A percentile compares a stretch with the other conserved stretches of the same genome.
phyloP scores from a whole-genome alignment of 805 yeast species.

The Middelhovenomyces tepae region DNA sequence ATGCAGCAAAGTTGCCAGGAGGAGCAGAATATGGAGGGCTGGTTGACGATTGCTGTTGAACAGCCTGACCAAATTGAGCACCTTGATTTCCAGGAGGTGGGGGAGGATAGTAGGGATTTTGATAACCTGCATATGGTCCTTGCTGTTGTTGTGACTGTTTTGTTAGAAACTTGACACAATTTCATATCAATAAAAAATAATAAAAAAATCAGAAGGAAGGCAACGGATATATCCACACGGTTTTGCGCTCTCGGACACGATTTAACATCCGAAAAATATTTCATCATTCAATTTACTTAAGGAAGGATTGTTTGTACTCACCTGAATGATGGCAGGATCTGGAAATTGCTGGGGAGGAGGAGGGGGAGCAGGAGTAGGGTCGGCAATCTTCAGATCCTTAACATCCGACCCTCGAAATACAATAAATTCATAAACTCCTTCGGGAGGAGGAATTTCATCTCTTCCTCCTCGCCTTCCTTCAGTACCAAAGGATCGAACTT shows the following conservation, averaged over 20 bases:
- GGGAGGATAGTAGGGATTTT: no score
- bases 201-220: conserved; percentile 31
- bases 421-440: conserved; percentile 61
- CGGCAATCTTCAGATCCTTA: conserved; percentile 78
- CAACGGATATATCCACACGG: conserved; percentile 33
- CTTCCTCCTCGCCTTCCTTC: conserved; percentile 75
- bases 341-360: conserved; percentile 35
- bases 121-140: no score
- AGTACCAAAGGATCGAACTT: conserved; percentile 81
- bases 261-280: conserved; percentile 21
- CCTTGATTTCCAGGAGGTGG: no score
- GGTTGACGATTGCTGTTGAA: no score
- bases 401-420: conserved; percentile 90
- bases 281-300: conserved; percentile 23
- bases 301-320: conserved; percentile 19
- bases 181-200: conserved; percentile 2
- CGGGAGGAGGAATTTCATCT: conserved; percentile 63
- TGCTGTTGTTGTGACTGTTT: conserved; percentile 2
- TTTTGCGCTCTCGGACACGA: conserved; percentile 27
- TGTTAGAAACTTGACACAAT: background rate
- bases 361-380: conserved; percentile 44
- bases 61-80: no score
- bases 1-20: conserved; percentile 6
- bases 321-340: conserved; percentile 28
- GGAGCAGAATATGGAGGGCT: conserved; percentile 11